Base-by-base conservation (phyloP, 1,284 basidiomycete genomes). In the Ceratobasidium papillatum region DNA sequence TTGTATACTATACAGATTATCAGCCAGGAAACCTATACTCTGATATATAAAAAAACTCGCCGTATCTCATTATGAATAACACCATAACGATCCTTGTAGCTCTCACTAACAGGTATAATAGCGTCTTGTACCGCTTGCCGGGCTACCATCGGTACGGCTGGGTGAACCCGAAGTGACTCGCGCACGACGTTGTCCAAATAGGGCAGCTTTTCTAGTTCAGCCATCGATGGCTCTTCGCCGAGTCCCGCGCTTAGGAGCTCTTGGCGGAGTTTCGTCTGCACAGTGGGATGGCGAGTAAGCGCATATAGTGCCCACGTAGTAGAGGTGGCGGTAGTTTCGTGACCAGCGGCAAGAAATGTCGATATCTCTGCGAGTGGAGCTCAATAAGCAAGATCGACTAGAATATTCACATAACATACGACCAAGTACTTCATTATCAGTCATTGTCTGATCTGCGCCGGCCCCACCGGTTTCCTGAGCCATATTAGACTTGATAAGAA, bases 211-310 rank as follows among this genome's bases (percentile, higher is more conserved):
- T 81, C 81, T 34, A 85, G 76, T 11, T 80, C 79, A 11, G 82
- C 81, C 75, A 82, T 78, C 5, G 64, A 72, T 8, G 87, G 87
- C 7, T 79, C 84, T 12, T 90, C 87, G 12, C 79, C 80, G 3
- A 75, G 58, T 0, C 82, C 79, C 0, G 76, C 75, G 17, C 34
- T 0, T 84, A 85, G 78, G 0, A 93, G 83, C 80, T 97, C 95
- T 2, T 87, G 84, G 0, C 93, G 88, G 0, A 96, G 86, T 77
- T 88, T 89, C 12, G 79, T 81, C 80, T 96, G 94, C 0, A 89
- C 82, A 0, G 85, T 83, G 0, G 85, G 87, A 66, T 87, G 76
- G 51, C 84, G 83, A 0, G 88, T 81, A 3, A 96, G 86, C 0
- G 87, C 86, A 80, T 86, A 91, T 0, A 95, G 82, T 0, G 88